Percentiles rank a stretch among this genome's conserved stretches.
These are phyloP conservation scores for Nicotiana sylvestris DNA, from an alignment of 257 asterid species.

Conservation along the genomic window DNA sequence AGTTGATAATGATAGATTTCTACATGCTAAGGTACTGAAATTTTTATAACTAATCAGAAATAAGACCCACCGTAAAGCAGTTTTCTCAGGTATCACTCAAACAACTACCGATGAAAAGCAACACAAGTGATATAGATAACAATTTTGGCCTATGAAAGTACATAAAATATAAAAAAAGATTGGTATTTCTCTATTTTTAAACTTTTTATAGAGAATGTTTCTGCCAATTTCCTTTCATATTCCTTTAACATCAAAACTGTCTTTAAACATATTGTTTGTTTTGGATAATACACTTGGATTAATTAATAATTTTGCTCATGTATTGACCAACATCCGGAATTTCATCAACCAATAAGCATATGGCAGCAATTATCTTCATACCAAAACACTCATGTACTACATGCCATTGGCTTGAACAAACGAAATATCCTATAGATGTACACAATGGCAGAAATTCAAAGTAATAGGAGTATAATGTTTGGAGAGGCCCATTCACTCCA, in stretches of 20 bases:
- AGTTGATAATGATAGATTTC: background rate
- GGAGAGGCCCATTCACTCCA: too few species aligned
- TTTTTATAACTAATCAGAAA: background rate
- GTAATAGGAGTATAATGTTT: too few species aligned
- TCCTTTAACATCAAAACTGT: background rate
- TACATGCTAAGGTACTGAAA: background rate
- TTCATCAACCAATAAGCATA: background rate
- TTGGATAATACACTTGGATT: too few species aligned
- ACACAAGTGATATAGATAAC: background rate
- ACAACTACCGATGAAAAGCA: background rate
- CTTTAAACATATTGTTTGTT: background rate
- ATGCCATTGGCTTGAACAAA: background rate
- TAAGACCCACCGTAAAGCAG: background rate
- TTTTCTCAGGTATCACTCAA: background rate
- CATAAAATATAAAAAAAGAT: background rate
- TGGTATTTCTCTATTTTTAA: background rate
- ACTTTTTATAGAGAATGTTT: background rate
- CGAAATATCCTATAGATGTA: too few species aligned
- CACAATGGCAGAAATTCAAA: too few species aligned
- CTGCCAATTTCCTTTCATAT: background rate
- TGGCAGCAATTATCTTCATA: background rate
- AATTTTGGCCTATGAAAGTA: background rate
- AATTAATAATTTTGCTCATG: too few species aligned
- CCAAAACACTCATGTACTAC: background rate
- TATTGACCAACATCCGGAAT: background rate